Evolutionary conservation across 2,329 filamentous ascomycete genomes (phyloP).

Genomic region (Epichloe festucae): DNA sequence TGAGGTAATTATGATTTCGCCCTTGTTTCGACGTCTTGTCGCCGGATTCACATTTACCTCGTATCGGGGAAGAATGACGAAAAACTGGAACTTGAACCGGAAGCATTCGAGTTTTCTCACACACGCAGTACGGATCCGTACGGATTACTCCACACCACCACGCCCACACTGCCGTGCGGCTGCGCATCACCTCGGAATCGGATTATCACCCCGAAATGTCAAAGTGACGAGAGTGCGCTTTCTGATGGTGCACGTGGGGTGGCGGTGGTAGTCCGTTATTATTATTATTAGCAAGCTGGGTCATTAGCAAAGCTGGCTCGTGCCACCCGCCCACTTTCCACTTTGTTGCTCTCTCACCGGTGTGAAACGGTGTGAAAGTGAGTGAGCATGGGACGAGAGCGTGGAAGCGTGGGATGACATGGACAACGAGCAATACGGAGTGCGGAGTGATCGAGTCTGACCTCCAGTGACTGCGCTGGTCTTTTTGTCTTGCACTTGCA

Average conservation of each 20-base stretch:
- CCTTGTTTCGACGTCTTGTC: too few relatives aligned
- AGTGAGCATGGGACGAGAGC: neutral
- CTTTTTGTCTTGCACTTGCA: too few relatives aligned
- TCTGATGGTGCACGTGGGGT: neutral
- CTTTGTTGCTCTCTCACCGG: neutral
- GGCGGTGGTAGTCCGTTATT: neutral
- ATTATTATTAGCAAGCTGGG: neutral
- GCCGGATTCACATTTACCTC: too few relatives aligned
- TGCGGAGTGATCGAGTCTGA: neutral
- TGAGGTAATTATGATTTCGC: too few relatives aligned
- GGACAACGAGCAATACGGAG: too few relatives aligned
- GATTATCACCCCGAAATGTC: neutral
- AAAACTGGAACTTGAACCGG: neutral
- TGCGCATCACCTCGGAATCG: neutral
- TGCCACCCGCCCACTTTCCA: slow-evolving; percentile 2
- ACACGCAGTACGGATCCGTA: too few relatives aligned
- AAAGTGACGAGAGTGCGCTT: neutral
- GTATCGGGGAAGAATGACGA: neutral
- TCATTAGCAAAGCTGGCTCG: neutral
- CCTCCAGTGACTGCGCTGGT: too few relatives aligned
- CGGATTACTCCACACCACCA: neutral
- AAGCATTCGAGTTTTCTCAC: neutral
- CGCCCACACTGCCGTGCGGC: neutral
- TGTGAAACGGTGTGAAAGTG: neutral
- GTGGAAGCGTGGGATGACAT: neutral